Base-by-base conservation (phyloP, 75 land plant genomes). In the Gnetum montanum region DNA sequence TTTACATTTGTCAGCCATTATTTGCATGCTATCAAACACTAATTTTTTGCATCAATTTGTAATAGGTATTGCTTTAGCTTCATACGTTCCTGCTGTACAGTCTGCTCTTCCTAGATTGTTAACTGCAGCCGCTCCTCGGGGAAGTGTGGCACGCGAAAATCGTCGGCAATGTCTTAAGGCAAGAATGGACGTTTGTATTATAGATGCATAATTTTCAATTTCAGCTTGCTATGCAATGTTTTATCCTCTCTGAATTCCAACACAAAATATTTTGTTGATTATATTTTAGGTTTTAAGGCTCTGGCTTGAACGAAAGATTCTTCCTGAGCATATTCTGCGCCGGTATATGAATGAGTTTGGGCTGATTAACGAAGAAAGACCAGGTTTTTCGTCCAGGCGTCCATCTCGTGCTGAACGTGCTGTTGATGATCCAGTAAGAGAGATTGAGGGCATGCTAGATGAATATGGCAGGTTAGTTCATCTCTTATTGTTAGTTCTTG, bases 101-200 rank as follows among this genome's bases (percentile, higher is more conserved):
- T 74, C 70, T 46, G 84, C 83, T 43, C 61, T 95, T 29, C 97
- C 99, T 7, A 82, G 91, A 26, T 74, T 95, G 18, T 59, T 95
- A 34, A 69, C 76, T 60, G 87, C 96, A 55, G 88, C 96, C 54
- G 99, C 92, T 49, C 96, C 99, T 48, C 48, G 78, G 20, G 92
- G 92, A 57, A 34, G 76, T 59, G 59, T 67, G 50, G 92, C 97
- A 54, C 77, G 87, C 53, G 99, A 95, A 55, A 95, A 95, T 62
- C 88, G 97, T 50, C 92, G 96, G 4, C 99, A 95, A 34, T 95
- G 99, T 69, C 76, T 75, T 46, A 95, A 90, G 90, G 99, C 83
- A 55, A 28, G 30, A 24, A 25, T 27, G n/a, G n/a, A n/a, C n/a
- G n/a, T n/a, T n/a, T n/a, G n/a, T n/a, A n/a, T n/a, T n/a, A n/a